A percentile compares a stretch with the other conserved stretches of the same genome.
These are phyloP conservation scores for Plasmodium billcollinsi DNA, from an alignment of 169 alveolate species.

Conservation along the genomic window DNA sequence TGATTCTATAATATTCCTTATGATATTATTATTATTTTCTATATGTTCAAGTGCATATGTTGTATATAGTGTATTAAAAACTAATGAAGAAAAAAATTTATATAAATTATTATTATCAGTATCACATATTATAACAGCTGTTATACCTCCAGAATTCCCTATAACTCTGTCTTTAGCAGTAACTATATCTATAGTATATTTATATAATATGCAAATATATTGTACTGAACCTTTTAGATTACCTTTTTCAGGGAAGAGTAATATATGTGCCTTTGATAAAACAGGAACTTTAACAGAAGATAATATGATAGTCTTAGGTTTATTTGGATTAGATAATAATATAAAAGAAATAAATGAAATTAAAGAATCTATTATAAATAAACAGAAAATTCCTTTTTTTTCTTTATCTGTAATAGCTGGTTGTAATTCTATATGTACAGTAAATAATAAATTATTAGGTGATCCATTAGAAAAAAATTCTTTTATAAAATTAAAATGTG, in stretches of 20 bases:
- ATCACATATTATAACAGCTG: conserved; percentile 97
- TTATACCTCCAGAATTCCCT: conserved; percentile 99
- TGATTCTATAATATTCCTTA: conserved; percentile 95
- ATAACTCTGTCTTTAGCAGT: conserved; percentile 97
- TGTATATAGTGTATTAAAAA: conserved; percentile 80
- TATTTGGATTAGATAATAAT: conserved; percentile 77
- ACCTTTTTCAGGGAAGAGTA: conserved; percentile 96
- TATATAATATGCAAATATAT: conserved; percentile 93
- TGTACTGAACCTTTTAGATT: conserved; percentile 99
- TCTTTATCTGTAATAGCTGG: conserved; percentile 94
- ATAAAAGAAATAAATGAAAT: conserved; percentile 27
- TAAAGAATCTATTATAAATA: conserved; percentile 16
- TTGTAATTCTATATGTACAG: conserved; percentile 94
- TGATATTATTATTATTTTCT: conserved; percentile 94
- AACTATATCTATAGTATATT: conserved; percentile 94
- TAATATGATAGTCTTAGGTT: conserved; percentile 89
- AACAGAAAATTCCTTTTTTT: conserved; percentile 80
- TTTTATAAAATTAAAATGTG: conserved; percentile 83
- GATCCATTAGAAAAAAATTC: conserved; percentile 97
- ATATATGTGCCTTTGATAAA: conserved; percentile 96
- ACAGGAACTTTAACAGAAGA: conserved; percentile 99
- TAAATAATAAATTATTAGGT: conserved; percentile 92
- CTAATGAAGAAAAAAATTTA: conserved; percentile 70
- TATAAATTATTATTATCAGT: conserved; percentile 95
- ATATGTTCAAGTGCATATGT: conserved; percentile 95